These are phyloP conservation scores for Plasmodium fragile DNA, from an alignment of 169 alveolate species.

Conservation along the genomic window DNA sequence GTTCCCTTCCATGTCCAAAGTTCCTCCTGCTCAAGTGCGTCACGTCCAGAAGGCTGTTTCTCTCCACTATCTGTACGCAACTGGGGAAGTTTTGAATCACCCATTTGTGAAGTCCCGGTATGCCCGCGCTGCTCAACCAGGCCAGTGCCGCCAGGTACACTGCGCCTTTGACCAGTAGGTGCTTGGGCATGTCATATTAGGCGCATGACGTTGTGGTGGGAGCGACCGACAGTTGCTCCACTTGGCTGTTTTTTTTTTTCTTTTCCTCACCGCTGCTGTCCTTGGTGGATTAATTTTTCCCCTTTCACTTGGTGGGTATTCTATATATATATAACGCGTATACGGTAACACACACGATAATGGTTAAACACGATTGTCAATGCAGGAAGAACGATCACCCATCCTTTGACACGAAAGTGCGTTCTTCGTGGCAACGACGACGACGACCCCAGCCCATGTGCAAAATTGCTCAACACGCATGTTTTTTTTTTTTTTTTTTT, in stretches of 20 bases:
- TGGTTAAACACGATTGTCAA: neutral
- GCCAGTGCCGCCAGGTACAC: neutral
- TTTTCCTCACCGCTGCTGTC: neutral
- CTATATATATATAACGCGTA: neutral
- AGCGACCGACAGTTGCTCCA: neutral
- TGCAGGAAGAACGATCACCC: neutral
- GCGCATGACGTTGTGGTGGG: neutral
- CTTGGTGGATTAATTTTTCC: neutral
- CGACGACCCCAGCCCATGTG: neutral
- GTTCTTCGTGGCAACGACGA: neutral
- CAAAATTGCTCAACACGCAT: neutral
- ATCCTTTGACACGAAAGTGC: neutral
- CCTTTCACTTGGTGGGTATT: neutral
- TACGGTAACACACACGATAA: neutral
- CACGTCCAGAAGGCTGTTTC: slow-evolving; percentile 22
- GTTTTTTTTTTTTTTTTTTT: too few relatives aligned
- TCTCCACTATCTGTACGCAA: slow-evolving; percentile 71
- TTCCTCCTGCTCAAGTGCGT: neutral
- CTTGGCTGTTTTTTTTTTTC: neutral
- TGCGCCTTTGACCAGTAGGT: neutral
- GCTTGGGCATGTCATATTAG: slow-evolving; percentile 22
- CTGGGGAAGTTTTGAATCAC: slow-evolving; percentile 75
- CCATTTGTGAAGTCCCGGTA: slow-evolving; percentile 82
- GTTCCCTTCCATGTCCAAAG: neutral
- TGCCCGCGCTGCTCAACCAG: slow-evolving; percentile 52